Base-by-base conservation (phyloP, 2,329 filamentous ascomycete species). In the Clonostachys rhizophaga region DNA sequence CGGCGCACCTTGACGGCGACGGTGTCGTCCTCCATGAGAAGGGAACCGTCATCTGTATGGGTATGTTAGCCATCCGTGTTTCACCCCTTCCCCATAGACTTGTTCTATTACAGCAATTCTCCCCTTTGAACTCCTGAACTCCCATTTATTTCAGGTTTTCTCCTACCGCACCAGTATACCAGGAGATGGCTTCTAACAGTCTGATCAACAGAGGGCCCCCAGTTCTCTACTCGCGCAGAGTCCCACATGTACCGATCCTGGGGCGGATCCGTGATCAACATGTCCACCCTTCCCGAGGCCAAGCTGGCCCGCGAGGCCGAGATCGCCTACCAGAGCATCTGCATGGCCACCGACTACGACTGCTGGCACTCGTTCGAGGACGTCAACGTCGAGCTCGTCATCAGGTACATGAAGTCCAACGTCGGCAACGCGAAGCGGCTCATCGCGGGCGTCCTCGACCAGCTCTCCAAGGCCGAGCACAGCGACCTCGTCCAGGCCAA, bases 291-390 rank as follows among this genome's bases (percentile, higher is more conserved):
- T 14, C 94, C 94, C 17, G 94, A 99, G 72, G 88, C 92, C 44
- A 99, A 99, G 77, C 84, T 99, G 17, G 94, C 94, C 10, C 85
- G 89, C 46, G 94, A 99, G 74, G 94, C 94, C 20, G 94, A 99
- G 75, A 87, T 99, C 58, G 87, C 87, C 35, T 97, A 97, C 70
- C 91, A 95, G 74, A 95, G 96, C 81, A 95, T 99, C 61, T 96
- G 92, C 77, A 99, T 99, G 94, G 89, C 90, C 34, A 99, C 94
- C 30, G 94, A 99, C 74, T 99, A 99, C 68, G 94, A 99, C 75
- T 97, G 92, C 82, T 99, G 94, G 94, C 87, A 91, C 63, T 83
- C 80, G 17, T 80, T 79, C 43, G 87, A 83, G 49, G 89, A 88
- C 54, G 94, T 99, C 52, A 91, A 91, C 52, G 94, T 99, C 18